Conservation (phyloP, 75 land plant genomes). For the Cryptomeria japonica region DNA sequence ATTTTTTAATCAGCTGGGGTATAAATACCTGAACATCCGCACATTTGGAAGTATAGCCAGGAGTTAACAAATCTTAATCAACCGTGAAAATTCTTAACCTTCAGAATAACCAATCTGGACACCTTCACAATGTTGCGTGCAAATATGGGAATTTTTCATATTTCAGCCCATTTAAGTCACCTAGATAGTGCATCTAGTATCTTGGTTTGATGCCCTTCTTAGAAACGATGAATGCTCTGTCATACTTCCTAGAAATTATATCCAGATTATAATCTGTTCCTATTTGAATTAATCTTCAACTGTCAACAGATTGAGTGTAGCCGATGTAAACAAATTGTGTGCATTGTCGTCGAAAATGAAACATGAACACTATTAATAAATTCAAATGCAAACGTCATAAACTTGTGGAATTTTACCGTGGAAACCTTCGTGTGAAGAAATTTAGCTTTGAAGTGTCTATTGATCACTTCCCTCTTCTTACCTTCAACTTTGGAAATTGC, state of each 20-base stretch:
- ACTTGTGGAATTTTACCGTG: background rate
- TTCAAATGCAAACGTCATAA: background rate
- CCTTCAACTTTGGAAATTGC: background rate
- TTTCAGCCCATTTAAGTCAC: too few species aligned
- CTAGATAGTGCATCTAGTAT: too few species aligned
- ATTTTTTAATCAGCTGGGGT: too few species aligned
- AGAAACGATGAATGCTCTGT: background rate
- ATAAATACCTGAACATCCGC: too few species aligned
- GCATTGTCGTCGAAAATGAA: background rate
- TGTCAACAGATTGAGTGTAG: background rate
- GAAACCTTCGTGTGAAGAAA: background rate
- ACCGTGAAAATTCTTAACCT: too few species aligned
- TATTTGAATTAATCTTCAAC: background rate
- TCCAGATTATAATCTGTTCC: background rate
- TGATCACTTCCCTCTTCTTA: background rate
- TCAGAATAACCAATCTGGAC: too few species aligned
- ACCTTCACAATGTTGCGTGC: too few species aligned
- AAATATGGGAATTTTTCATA: too few species aligned
- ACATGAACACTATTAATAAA: background rate
- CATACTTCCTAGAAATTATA: background rate
- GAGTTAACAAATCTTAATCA: too few species aligned
- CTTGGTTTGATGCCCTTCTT: too few species aligned
- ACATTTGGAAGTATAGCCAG: too few species aligned
- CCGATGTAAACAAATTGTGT: background rate
- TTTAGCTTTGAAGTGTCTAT: too few species aligned